Percentiles rank a stretch among this genome's conserved stretches.
phyloP scores from a whole-genome alignment of 139 green algal species.

The Chlamydomonas schloesseri region DNA sequence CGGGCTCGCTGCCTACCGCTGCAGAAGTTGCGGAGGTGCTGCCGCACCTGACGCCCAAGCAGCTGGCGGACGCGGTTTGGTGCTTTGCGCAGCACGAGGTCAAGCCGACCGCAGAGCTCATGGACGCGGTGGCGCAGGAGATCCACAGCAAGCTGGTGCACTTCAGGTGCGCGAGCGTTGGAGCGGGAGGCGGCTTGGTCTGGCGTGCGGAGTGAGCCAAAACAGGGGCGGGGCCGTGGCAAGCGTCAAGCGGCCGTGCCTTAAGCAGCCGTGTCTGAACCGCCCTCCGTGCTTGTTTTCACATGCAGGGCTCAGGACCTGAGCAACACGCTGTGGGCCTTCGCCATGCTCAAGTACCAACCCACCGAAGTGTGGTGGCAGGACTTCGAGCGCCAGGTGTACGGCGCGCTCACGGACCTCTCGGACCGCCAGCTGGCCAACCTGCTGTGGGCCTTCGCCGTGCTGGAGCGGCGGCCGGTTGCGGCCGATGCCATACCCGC shows the following conservation, averaged over 20 bases:
- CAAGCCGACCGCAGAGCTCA: constrained; percentile 33
- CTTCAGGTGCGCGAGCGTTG: constrained; percentile 47
- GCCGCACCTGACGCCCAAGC: constrained; percentile 48
- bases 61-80: constrained; percentile 61
- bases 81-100: constrained; percentile 59
- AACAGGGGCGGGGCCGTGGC: no score
- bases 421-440: constrained; percentile 58
- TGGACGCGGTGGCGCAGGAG: constrained; percentile 39
- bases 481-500: neutral
- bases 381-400: constrained; percentile 63
- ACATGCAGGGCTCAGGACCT: constrained; percentile 54
- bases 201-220: no score
- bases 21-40: constrained; percentile 45
- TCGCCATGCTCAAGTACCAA: constrained; percentile 61
- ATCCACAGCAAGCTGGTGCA: constrained; percentile 45
- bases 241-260: no score
- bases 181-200: constrained; percentile 51
- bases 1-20: neutral
- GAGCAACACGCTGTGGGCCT: constrained; percentile 63
- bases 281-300: no score
- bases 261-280: no score
- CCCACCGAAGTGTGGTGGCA: constrained; percentile 55
- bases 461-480: constrained; percentile 42
- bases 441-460: constrained; percentile 64
- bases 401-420: constrained; percentile 53